Conservation (phyloP, 441 rosid species). For the Gossypium schwendimanii region DNA sequence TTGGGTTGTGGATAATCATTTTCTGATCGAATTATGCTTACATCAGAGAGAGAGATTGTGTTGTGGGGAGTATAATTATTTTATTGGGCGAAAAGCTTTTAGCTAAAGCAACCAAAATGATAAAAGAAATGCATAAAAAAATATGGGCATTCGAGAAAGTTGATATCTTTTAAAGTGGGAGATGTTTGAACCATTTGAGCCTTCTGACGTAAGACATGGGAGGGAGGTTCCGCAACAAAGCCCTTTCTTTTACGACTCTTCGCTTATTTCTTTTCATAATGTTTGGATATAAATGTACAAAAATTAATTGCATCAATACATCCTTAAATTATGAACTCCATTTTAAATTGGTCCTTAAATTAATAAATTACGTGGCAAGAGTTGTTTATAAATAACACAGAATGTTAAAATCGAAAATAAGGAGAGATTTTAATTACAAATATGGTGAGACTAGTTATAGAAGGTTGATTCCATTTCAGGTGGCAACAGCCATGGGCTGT, state of each 20-base stretch:
- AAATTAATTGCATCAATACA: too few relatives aligned
- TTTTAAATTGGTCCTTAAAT: too few relatives aligned
- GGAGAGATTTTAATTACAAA: neutral
- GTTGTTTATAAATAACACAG: too few relatives aligned
- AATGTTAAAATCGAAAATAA: too few relatives aligned
- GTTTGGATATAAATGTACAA: too few relatives aligned
- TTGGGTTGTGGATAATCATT: slow-evolving; percentile 46
- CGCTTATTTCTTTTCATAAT: too few relatives aligned
- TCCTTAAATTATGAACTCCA: too few relatives aligned
- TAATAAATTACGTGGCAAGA: too few relatives aligned
- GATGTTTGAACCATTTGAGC: neutral
- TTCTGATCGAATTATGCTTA: slow-evolving; percentile 36
- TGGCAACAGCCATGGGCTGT: slow-evolving; percentile 9
- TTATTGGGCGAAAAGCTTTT: slow-evolving; percentile 28
- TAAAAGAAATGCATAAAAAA: neutral
- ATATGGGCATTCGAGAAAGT: slow-evolving; percentile 36
- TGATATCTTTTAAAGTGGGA: slow-evolving; percentile 45
- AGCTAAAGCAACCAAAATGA: slow-evolving; percentile 20
- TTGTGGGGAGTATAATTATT: slow-evolving; percentile 45
- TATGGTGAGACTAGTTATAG: neutral
- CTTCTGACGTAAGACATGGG: neutral
- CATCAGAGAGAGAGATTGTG: slow-evolving; percentile 33
- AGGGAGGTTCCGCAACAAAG: neutral
- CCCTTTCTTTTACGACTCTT: too few relatives aligned
- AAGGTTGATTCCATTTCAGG: slow-evolving; percentile 3